Base-by-base conservation (phyloP, 352 stramenopile genomes). In the Sclerospora graminicola region DNA sequence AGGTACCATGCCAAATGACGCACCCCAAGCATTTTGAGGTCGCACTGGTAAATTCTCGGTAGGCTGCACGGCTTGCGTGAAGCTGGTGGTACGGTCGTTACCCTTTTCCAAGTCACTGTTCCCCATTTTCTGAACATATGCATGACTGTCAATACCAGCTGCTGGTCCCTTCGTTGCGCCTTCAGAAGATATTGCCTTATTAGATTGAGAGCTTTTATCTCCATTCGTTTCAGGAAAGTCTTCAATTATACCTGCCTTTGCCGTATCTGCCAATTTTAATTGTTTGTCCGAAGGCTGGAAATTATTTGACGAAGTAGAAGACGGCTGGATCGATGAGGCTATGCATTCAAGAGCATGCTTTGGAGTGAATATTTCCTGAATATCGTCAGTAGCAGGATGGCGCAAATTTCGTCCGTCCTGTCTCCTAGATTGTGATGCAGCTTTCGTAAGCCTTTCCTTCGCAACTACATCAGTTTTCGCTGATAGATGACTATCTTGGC, bases 1-100 rank as follows among this genome's bases (percentile, higher is more conserved):
- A 19, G 29, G 36, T 7, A 31, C 43, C 33, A 72, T 31, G 9
- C 69, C 69, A 50, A 82, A 82, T 11, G 63, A 75, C 1, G 66
- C 54, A 33, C 69, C 69, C 69, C 69, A 82, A 11, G 63, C 23
- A 39, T 69, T 63, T 27, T 45, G 33, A 10, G 45, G 41, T 13
- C 48, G 48, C 6, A 31, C 2, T 28, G 43, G 32, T 9, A 53
- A 30, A 8, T 24, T 37, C 10, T 29, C 18, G 8, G 23, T 36
- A 24, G 10, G 26, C 27, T 48, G 13, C 19, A 30, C 20, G 7
- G 40, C 18, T 23, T 41, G 39, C 32, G 9, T 8, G 27, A 4
- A 9, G 14, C 32, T 14, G 10, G 10, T 23, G 28, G 47, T n/a
- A 10, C 23, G 2, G 7, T 20, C 13, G 8, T 14, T 32, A 10